Evolutionary conservation across 176 grass and related monocot genomes (phyloP).

Genomic region (Oryza australiensis): DNA sequence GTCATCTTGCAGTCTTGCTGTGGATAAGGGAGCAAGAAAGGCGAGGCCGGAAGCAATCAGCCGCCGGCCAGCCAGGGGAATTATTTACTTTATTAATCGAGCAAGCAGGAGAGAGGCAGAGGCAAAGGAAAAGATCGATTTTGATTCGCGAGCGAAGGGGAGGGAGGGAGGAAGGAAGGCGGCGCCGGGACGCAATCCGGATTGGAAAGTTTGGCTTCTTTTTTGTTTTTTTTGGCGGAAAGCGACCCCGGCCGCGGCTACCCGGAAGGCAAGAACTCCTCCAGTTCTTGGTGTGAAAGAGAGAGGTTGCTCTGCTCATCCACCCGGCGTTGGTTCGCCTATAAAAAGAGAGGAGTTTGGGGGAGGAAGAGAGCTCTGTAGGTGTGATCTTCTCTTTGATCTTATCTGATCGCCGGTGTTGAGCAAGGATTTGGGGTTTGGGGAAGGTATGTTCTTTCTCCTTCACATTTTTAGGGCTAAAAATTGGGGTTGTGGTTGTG

Average conservation of each 20-base stretch:
- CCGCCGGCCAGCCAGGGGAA: too few relatives aligned
- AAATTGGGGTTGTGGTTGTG: too few relatives aligned
- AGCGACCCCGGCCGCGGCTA: conserved; percentile 45
- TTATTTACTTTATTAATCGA: conserved; percentile 30
- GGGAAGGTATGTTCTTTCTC: conserved; percentile 34
- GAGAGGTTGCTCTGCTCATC: neutral
- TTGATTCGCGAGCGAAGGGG: neutral
- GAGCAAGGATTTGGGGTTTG: neutral
- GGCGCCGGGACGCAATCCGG: conserved; percentile 25
- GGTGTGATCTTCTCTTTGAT: neutral
- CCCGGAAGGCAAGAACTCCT: conserved; percentile 21
- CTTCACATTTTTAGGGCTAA: neutral
- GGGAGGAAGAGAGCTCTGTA: neutral
- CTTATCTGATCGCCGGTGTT: neutral
- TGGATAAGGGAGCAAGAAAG: conserved; percentile 28
- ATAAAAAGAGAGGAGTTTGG: conserved; percentile 28
- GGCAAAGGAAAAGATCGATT: conserved; percentile 9
- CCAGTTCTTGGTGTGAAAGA: conserved; percentile 25
- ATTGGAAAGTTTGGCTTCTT: neutral
- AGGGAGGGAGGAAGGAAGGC: conserved; percentile 33
- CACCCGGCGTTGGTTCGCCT: conserved; percentile 16
- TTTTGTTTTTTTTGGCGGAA: conserved; percentile 27
- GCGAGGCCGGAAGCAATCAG: conserved; percentile 24
- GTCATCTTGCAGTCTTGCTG: neutral
- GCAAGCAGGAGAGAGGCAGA: conserved; percentile 24